Base-by-base conservation (phyloP, 108 stramenopile genomes). In the Chaetoceros muelleri region DNA sequence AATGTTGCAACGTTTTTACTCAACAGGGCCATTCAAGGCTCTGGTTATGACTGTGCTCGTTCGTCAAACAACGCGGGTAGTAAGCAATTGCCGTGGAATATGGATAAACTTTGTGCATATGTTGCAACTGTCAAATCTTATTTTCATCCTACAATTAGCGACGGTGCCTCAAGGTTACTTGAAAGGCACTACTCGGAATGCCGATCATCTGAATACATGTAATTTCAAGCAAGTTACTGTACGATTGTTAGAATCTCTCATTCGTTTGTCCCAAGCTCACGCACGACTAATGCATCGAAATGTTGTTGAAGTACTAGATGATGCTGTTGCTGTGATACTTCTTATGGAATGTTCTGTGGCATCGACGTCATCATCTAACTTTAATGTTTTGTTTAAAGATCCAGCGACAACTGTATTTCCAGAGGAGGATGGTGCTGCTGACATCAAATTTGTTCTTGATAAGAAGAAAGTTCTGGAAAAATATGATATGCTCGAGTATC, bases 261-360 rank as follows among this genome's bases (percentile, higher is more conserved):
- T 96, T 65, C 87, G 97, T 2, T 52, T 98, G 26, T 75, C 94
- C 2, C 90, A 98, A 75, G 95, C 97, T 20, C 97, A 98, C 62
- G 97, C 97, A 8, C 72, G 95, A 25, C 70, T 98, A 61, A 90
- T 95, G 89, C 85, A 78, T 72, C 84, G 97, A 2, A 63, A 89
- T 59, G 34, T 44, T 24, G 92, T 87, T 0, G 45, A 53, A 2
- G n/a, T n/a, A n/a, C 48, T 85, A 53, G 72, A 89, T 28, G 92
- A 93, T 69, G 92, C 92, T 27, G 81, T 80, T 18, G 87, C 92
- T 23, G 84, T 87, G 1, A 62, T 93, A 48, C 76, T 84, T 26
- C 52, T 93, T n/a, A 82, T 93, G 85, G 87, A 89, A 69, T 79
- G 78, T 58, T 79, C 68, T 26, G 87, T 40, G 5, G 34, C 34